phyloP scores from a whole-genome alignment of 345 rosid genomes.

The Euphorbia pulcherrima region DNA sequence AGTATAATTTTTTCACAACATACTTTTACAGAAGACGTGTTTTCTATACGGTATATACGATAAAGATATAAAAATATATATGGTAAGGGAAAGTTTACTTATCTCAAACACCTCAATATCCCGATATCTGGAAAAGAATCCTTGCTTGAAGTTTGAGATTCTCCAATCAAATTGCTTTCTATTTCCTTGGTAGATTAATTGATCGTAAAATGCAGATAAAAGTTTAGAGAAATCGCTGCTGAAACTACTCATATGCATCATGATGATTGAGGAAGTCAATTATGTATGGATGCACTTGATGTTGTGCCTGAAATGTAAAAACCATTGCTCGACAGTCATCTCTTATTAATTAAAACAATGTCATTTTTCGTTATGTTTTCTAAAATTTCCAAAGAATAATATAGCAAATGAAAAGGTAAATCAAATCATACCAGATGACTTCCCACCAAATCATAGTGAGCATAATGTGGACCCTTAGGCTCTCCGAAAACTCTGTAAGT shows the following conservation, averaged over 20 bases:
- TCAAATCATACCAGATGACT: conserved; percentile 51
- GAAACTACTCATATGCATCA: conserved; percentile 31
- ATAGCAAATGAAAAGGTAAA: not conserved
- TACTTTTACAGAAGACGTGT: not conserved
- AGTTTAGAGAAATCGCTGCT: not conserved
- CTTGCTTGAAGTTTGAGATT: not conserved
- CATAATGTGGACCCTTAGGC: conserved; percentile 75
- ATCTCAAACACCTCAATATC: not conserved
- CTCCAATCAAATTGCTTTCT: not conserved
- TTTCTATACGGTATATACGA: not conserved
- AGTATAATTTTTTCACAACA: too few species aligned
- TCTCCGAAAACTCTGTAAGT: conserved; percentile 66
- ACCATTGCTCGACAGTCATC: not conserved
- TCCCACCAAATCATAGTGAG: conserved; percentile 75
- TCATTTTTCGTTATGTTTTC: not conserved
- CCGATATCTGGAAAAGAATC: not conserved
- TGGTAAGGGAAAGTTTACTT: not conserved
- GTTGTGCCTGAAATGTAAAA: conserved; percentile 43
- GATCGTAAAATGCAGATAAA: too few species aligned
- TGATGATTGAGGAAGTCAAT: conserved; percentile 51
- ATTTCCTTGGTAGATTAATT: not conserved
- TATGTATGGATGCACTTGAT: conserved; percentile 55
- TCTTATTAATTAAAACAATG: not conserved
- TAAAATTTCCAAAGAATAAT: not conserved
- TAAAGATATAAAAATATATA: not conserved